These are phyloP conservation scores for Citrus sp. DNA, from an alignment of 345 rosid genomes.

Conservation along the genomic window DNA sequence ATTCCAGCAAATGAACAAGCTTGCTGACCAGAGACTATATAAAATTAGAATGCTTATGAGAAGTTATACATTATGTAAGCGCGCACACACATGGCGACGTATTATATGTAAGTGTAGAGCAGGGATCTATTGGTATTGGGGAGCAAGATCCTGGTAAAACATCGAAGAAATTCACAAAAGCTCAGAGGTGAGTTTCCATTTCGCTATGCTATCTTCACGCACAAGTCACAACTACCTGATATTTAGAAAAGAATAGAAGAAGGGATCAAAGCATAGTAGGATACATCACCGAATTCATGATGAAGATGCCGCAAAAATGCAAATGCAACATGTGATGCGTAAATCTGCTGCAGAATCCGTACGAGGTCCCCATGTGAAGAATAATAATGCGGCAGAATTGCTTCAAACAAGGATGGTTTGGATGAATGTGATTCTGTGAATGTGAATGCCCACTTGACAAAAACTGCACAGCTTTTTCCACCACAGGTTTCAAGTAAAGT, in stretches of 20 bases:
- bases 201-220: background rate
- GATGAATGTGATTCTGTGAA: background rate
- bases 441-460: constrained; percentile 18
- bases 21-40: background rate
- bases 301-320: background rate
- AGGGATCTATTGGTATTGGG: too few species aligned
- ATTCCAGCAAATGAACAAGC: background rate
- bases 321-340: constrained; percentile 3
- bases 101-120: too few species aligned
- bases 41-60: background rate
- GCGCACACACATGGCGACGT: too few species aligned
- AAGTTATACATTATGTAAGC: too few species aligned
- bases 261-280: background rate
- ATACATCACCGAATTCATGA: background rate
- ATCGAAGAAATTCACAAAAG: too few species aligned
- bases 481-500: background rate
- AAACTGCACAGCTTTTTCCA: constrained; percentile 4
- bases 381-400: background rate
- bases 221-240: background rate
- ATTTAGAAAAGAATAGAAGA: background rate
- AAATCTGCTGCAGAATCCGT: constrained; percentile 7
- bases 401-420: background rate
- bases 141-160: too few species aligned
- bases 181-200: too few species aligned
- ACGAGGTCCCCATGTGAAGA: constrained; percentile 30